A percentile compares a stretch with the other conserved stretches of the same genome.
These are phyloP conservation scores for Trichoderma koningii DNA, from an alignment of 2,329 filamentous ascomycete genomes.

Conservation along the genomic window DNA sequence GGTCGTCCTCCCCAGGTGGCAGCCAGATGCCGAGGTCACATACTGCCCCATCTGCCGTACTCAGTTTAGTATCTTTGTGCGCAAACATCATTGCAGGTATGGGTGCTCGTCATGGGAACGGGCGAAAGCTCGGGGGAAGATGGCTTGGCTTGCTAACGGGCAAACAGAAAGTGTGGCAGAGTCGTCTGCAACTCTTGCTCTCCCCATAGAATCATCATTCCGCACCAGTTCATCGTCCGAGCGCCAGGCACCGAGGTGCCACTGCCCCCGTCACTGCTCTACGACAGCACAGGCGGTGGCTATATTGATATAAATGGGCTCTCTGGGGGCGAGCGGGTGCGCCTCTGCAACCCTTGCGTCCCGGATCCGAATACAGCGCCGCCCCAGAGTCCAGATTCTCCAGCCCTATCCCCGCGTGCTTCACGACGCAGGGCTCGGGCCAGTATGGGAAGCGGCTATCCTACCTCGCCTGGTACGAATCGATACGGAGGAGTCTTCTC, in stretches of 20 bases:
- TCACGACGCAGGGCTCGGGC: constrained; percentile 51
- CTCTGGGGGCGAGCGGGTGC: constrained; percentile 58
- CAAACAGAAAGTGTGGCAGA: constrained; percentile 77
- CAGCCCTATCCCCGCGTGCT: constrained; percentile 40
- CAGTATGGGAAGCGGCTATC: constrained; percentile 41
- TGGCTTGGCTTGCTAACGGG: constrained; percentile 28
- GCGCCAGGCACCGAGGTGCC: constrained; percentile 58
- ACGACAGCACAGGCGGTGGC: constrained; percentile 44
- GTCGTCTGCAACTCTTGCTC: constrained; percentile 91
- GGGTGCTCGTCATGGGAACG: constrained; percentile 33
- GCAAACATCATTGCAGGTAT: constrained; percentile 90
- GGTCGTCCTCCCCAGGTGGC: constrained; percentile 75
- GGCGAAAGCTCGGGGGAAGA: background rate
- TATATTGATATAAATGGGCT: constrained; percentile 49
- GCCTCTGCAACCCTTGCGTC: constrained; percentile 64
- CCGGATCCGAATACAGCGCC: constrained; percentile 63
- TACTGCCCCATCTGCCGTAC: constrained; percentile 81
- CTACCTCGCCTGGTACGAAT: constrained; percentile 34
- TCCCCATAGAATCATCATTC: constrained; percentile 92
- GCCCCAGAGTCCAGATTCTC: constrained; percentile 47
- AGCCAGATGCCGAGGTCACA: constrained; percentile 80
- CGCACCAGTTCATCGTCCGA: constrained; percentile 87
- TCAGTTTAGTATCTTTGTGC: constrained; percentile 79
- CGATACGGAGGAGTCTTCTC: constrained; percentile 45
- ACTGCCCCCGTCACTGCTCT: constrained; percentile 41